Evolutionary conservation across 2,329 filamentous ascomycete species (phyloP).

Genomic region (Aspergillus fumigatus): DNA sequence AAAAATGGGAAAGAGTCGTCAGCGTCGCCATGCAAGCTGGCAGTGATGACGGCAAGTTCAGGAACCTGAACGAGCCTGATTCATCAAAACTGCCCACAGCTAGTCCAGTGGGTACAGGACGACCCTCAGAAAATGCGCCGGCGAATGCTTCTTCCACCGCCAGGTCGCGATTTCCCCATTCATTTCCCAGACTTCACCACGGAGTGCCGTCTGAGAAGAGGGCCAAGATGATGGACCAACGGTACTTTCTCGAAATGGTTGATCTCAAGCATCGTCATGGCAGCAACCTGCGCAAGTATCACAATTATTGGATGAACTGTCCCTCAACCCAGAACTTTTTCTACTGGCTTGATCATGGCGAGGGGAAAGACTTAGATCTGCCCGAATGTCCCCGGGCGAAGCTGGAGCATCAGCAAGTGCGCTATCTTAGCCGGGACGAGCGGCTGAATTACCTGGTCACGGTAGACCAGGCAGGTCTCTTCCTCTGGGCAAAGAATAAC

Average conservation of each 20-base stretch:
- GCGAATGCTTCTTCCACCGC: not conserved
- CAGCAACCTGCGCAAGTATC: conserved; percentile 74
- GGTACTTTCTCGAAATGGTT: conserved; percentile 83
- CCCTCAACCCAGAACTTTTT: conserved; percentile 85
- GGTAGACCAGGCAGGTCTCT: conserved; percentile 66
- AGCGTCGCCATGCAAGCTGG: conserved; percentile 68
- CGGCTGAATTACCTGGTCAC: conserved; percentile 73
- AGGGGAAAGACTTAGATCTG: conserved; percentile 66
- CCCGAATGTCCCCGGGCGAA: conserved; percentile 67
- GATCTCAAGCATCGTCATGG: conserved; percentile 85
- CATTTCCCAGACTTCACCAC: conserved; percentile 27
- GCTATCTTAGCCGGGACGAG: conserved; percentile 80
- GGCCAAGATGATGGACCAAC: conserved; percentile 75
- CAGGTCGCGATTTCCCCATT: conserved; percentile 21
- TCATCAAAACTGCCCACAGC: not conserved
- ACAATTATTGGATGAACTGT: conserved; percentile 74
- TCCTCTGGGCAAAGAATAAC: conserved; percentile 86
- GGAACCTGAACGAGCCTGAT: conserved; percentile 31
- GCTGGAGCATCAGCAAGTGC: conserved; percentile 72
- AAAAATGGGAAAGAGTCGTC: conserved; percentile 72
- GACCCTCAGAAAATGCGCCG: not conserved
- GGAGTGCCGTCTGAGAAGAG: conserved; percentile 56
- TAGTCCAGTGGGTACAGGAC: not conserved
- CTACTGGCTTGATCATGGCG: conserved; percentile 84
- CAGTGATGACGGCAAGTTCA: conserved; percentile 53